Evolutionary conservation across 108 stramenopile genomes (phyloP), one percentile per base, ranked within the genome.

Genomic region (Cylindrotheca fusiformis): DNA sequence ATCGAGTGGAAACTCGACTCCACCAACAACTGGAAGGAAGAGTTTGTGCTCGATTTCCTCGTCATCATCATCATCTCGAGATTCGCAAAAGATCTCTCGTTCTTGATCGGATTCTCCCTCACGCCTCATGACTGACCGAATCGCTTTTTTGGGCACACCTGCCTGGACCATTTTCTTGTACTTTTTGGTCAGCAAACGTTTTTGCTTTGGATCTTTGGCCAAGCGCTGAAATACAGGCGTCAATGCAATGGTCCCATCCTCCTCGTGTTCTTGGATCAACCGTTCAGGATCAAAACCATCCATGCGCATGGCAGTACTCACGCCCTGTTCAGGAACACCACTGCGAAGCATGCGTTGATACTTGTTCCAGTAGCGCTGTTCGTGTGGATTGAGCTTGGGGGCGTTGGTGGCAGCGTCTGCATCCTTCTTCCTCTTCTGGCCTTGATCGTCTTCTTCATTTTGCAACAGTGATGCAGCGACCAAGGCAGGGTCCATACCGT

Each of bases 341-440:
- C 28, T 30, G 45, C 56, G 46, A 55, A 67, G 19, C 65, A 67
- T 67, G n/a, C 63, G 51, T 24, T 53, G 77, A 72, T 83, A 83
- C 68, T 83, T 83, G 32, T 79, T 77, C 36, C n/a, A 79, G 22
- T 24, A 82, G 52, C 28, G 63, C 22, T 44, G 71, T 25, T 41
- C 36, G 14, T 41, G 36, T 8, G 60, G 59, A 26, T 41, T 27
- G 18, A 24, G 6, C 14, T 2, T 8, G n/a, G 46, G 25, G 14
- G 23, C 25, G n/a, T 27, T 6, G 22, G 54, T 2, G 23, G 14
- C 31, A n/a, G 19, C 48, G 8, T 45, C 60, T 1, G 28, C 32
- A 23, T 12, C 29, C 18, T 18, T 25, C 2, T 52, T 28, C 20
- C 22, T 52, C 2, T 1, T 30, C 28, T 63, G 48, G 31, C 32